These are phyloP conservation scores for Russula emetica DNA, from an alignment of 768 basidiomycete species.

Conservation along the genomic window DNA sequence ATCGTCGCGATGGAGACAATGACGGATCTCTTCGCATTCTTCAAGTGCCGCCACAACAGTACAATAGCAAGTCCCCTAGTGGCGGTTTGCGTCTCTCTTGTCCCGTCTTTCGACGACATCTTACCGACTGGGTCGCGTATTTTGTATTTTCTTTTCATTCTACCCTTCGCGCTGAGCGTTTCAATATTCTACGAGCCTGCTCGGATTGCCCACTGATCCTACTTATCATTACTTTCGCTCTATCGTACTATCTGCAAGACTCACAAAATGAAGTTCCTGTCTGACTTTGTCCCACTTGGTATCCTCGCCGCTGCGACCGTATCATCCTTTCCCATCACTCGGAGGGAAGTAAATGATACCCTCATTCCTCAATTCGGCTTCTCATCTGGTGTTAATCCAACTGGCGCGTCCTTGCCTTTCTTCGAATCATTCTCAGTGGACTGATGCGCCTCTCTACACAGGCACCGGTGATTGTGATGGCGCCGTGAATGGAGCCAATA, in stretches of 20 bases:
- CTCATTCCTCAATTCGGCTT: slow-evolving; percentile 53
- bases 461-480: slow-evolving; percentile 72
- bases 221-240: not conserved
- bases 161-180: slow-evolving; percentile 18
- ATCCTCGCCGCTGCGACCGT: slow-evolving; percentile 7
- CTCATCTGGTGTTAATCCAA: slow-evolving; percentile 53
- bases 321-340: slow-evolving; percentile 15
- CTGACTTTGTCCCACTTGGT: slow-evolving; percentile 10
- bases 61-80: not conserved
- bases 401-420: slow-evolving; percentile 39
- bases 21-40: too few species aligned
- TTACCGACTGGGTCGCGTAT: slow-evolving; percentile 24
- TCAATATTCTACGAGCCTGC: slow-evolving; percentile 5
- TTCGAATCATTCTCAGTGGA: not conserved
- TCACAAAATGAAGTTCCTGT: slow-evolving; percentile 18
- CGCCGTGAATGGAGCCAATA: slow-evolving; percentile 51
- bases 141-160: slow-evolving; percentile 3
- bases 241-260: not conserved
- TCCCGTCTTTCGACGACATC: slow-evolving; percentile 12
- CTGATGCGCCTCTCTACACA: slow-evolving; percentile 15
- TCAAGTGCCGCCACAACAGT: not conserved
- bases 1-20: not conserved
- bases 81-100: not conserved
- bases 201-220: not conserved
- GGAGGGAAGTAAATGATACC: slow-evolving; percentile 13